Percentiles rank a stretch among this genome's conserved stretches.
Conservation (phyloP, 1,284 basidiomycete genomes). For the Tausonia pullulans region DNA sequence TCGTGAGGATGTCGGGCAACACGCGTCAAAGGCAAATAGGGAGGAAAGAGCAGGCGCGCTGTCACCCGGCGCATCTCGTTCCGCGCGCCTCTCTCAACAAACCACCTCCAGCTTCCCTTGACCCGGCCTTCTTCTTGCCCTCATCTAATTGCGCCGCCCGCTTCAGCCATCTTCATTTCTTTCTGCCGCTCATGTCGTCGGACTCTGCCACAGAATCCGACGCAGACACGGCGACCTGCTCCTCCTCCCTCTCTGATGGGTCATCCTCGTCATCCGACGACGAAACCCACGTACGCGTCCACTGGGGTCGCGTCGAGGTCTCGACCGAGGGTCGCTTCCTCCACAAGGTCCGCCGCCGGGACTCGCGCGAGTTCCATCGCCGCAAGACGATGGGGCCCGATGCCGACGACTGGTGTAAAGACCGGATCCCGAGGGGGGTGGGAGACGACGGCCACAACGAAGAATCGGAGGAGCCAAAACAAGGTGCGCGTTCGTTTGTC, state of each 20-base stretch:
- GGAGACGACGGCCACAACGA: not conserved
- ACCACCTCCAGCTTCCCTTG: not conserved
- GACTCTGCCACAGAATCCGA: not conserved
- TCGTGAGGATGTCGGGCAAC: too few species aligned
- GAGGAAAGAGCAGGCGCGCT: not conserved
- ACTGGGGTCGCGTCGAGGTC: conserved; percentile 4
- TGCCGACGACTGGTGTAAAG: not conserved
- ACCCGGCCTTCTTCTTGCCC: not conserved
- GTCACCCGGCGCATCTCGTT: not conserved
- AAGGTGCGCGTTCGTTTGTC: too few species aligned
- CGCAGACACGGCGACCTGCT: not conserved
- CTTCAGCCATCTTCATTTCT: not conserved
- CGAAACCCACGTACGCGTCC: conserved; percentile 9
- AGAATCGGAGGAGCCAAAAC: too few species aligned
- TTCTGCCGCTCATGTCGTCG: not conserved
- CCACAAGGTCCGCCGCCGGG: conserved; percentile 1
- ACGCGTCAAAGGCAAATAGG: too few species aligned
- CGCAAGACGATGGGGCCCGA: conserved; percentile 10
- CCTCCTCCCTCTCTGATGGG: not conserved
- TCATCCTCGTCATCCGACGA: conserved; percentile 9
- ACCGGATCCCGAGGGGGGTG: not conserved
- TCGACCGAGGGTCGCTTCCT: conserved; percentile 9
- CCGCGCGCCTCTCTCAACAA: not conserved
- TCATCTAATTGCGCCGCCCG: not conserved
- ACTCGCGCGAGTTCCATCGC: conserved; percentile 15